Conservation (phyloP, 78 protist genomes). For the Dictyostelium citrinum region DNA sequence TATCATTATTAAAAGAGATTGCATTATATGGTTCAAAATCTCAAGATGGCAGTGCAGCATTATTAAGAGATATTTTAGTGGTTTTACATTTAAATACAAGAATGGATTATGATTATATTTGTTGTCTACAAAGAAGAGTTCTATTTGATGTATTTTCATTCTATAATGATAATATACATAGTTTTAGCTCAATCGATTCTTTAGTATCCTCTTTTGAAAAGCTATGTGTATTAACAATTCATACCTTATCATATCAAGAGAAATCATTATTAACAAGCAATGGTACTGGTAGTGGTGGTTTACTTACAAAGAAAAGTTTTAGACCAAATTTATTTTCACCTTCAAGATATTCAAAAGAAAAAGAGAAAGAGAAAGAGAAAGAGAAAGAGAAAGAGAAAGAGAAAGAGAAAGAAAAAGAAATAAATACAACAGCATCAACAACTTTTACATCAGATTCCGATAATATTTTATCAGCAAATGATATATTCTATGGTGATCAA, state of each 20-base stretch:
- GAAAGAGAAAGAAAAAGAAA: not conserved
- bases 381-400: not conserved
- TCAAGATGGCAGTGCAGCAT: constrained; percentile 10
- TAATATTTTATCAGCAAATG: not conserved
- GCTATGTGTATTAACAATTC: constrained; percentile 40
- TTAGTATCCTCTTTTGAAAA: constrained; percentile 62
- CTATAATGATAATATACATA: constrained; percentile 51
- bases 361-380: not conserved
- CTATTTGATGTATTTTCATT: constrained; percentile 59
- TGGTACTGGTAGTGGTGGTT: not conserved
- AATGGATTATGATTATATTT: constrained; percentile 63
- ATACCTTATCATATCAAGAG: constrained; percentile 59
- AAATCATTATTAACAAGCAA: not conserved
- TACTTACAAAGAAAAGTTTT: not conserved
- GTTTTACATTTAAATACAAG: constrained; percentile 41
- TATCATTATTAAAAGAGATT: constrained; percentile 42
- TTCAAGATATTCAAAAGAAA: not conserved
- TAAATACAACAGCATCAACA: not conserved
- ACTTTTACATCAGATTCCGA: not conserved
- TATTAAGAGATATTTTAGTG: constrained; percentile 37
- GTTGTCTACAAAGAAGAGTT: constrained; percentile 41
- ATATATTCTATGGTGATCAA: not conserved
- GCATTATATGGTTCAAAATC: constrained; percentile 47
- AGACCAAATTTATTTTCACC: not conserved
- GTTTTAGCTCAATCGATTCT: constrained; percentile 1